Evolutionary conservation across 2,329 filamentous ascomycete genomes (phyloP), one percentile per base, ranked within the genome.

Genomic region (Chrysosphaeria jannelii): DNA sequence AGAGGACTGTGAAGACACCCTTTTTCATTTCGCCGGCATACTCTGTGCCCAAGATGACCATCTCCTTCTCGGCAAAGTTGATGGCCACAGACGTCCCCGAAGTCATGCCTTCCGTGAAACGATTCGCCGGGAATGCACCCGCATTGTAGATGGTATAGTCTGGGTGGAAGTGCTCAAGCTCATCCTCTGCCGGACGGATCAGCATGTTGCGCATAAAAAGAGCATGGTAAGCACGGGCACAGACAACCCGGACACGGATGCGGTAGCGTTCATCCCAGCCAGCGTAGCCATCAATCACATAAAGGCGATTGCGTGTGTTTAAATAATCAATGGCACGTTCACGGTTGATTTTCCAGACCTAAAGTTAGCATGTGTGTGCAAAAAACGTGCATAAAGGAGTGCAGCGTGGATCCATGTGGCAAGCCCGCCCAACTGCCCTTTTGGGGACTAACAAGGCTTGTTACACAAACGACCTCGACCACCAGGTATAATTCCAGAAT

Each of bases 161-260:
- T 38, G 85, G 85, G 49, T 90, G 75, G 65, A 97, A 97, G 51
- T 76, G 64, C 54, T 90, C 71, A 26, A 97, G 68, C 57, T 97
- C 79, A 50, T 88, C 74, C 32, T 62, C 63, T 25, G 67, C 57
- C 32, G 85, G 85, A 37, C 85, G 72, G 56, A 97, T 97, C 43
- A 97, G 71, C 85, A 97, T 97, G 61, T 97, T 97, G 44, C 79
- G 75, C 85, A 97, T 97, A 66, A 97, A 97, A 34, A 97, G 65
- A 31, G 85, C 85, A 61, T 97, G 85, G 61, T 97, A 97, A 48
- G 85, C 85, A 44, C 85, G 79, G 35, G 85, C 85, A 53, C 85
- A 97, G 43, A 97, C 79, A 33, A 97, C 81, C 41, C 85, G 79
- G 39, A 97, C 85, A 40, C 68, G 74, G 53, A 97, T 93, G 35